Evolutionary conservation across 2,329 filamentous ascomycete species (phyloP).

Genomic region (Plectosphaerella sp.): DNA sequence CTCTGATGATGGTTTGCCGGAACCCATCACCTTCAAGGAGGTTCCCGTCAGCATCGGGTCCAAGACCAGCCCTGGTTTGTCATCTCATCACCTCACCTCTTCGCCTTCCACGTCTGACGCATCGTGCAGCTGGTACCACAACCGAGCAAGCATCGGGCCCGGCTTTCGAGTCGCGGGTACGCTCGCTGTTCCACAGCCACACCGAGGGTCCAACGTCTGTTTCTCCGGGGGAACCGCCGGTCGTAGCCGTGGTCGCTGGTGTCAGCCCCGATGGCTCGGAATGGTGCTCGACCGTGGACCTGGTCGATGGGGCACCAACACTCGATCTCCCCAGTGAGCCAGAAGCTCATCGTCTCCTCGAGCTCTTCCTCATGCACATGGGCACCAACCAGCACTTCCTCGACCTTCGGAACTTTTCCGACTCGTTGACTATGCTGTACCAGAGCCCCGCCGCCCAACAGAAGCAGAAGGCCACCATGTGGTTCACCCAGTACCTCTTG

Average conservation of each 20-base stretch:
- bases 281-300: background rate
- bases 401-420: conserved; percentile 18
- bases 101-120: background rate
- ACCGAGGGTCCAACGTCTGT: background rate
- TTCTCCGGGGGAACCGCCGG: background rate
- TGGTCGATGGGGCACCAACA: conserved; percentile 5
- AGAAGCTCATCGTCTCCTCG: conserved; percentile 15
- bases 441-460: conserved; percentile 9
- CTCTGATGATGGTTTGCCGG: background rate
- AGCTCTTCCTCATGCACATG: conserved; percentile 17
- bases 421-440: conserved; percentile 19
- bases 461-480: conserved; percentile 15
- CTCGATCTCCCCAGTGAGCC: conserved; percentile 9
- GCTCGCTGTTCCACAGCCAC: background rate
- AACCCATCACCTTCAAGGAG: background rate
- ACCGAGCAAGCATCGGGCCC: background rate
- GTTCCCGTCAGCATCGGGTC: background rate
- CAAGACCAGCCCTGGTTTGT: background rate
- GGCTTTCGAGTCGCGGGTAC: background rate
- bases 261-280: background rate
- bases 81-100: no score
- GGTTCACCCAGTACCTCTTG: conserved; percentile 21
- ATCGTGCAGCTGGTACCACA: background rate
- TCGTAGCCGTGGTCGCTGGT: background rate
- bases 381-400: conserved; percentile 23